Evolutionary conservation across 2,329 filamentous ascomycete genomes (phyloP).

Genomic region (Cladosporium sp.): DNA sequence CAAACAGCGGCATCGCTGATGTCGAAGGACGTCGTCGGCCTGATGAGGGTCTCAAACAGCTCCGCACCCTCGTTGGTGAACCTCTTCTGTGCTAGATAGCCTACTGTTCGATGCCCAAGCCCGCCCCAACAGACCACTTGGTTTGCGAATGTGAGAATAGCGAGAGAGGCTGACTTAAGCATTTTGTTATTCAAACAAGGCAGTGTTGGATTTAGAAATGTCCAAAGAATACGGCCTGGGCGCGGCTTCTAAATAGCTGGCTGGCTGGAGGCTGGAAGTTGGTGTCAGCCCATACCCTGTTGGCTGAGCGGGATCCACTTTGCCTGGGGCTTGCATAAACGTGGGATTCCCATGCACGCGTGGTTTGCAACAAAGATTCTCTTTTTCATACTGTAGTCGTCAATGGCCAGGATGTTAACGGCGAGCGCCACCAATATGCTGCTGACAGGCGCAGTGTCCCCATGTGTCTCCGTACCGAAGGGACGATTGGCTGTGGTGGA

Average conservation of each 20-base stretch:
- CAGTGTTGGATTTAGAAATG: not conserved
- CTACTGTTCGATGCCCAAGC: slow-evolving; percentile 7
- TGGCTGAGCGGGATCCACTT: not conserved
- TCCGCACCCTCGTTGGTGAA: slow-evolving; percentile 1
- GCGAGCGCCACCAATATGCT: not conserved
- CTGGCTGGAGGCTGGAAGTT: not conserved
- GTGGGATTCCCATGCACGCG: not conserved
- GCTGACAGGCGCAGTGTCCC: not conserved
- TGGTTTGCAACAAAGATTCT: not conserved
- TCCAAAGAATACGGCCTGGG: not conserved
- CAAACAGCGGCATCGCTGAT: slow-evolving; percentile 8
- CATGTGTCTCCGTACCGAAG: not conserved
- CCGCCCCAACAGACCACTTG: slow-evolving; percentile 5
- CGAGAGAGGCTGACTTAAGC: not conserved
- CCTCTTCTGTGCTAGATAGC: slow-evolving; percentile 4
- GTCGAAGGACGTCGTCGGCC: not conserved
- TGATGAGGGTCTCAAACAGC: not conserved
- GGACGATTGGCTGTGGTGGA: not conserved
- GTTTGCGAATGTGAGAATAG: not conserved
- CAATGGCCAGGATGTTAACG: not conserved
- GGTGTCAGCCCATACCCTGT: not conserved
- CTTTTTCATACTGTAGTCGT: not conserved
- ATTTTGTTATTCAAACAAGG: not conserved
- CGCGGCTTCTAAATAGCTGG: not conserved
- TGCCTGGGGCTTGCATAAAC: not conserved